Evolutionary conservation across 257 asterid genomes (phyloP).

Genomic region (Knoxia roxburghii): DNA sequence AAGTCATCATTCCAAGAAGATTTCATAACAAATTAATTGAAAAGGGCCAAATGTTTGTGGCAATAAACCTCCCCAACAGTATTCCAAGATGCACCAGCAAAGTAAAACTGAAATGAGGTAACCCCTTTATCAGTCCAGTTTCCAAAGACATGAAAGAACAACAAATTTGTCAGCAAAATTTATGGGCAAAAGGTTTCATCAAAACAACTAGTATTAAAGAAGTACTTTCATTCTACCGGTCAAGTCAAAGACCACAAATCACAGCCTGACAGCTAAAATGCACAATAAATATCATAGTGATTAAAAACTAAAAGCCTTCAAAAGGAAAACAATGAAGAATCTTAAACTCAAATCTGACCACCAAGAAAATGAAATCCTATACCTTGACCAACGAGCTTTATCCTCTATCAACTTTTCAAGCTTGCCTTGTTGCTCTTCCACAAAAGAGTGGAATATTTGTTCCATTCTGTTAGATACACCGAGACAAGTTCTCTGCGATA

Average conservation of each 20-base stretch:
- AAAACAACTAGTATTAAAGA: not conserved
- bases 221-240: not conserved
- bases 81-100: not conserved
- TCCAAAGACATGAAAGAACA: not conserved
- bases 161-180: not conserved
- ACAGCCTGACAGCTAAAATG: conserved; percentile 2
- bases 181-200: not conserved
- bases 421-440: conserved; percentile 70
- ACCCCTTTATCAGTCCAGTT: no score
- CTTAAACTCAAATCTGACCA: not conserved
- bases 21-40: not conserved
- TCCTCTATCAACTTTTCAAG: conserved; percentile 80
- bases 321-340: not conserved
- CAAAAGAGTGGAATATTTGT: conserved; percentile 81
- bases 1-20: not conserved
- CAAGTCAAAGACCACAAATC: not conserved
- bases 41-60: not conserved
- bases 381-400: conserved; percentile 92
- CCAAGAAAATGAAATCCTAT: conserved; percentile 17
- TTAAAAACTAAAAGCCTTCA: not conserved
- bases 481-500: conserved; percentile 93
- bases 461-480: conserved; percentile 88
- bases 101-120: not conserved
- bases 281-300: not conserved
- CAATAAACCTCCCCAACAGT: not conserved